A percentile compares a stretch with the other conserved stretches of the same genome.
Evolutionary conservation across 2,329 filamentous ascomycete species (phyloP).

Genomic region (Monilinia fructigena): DNA sequence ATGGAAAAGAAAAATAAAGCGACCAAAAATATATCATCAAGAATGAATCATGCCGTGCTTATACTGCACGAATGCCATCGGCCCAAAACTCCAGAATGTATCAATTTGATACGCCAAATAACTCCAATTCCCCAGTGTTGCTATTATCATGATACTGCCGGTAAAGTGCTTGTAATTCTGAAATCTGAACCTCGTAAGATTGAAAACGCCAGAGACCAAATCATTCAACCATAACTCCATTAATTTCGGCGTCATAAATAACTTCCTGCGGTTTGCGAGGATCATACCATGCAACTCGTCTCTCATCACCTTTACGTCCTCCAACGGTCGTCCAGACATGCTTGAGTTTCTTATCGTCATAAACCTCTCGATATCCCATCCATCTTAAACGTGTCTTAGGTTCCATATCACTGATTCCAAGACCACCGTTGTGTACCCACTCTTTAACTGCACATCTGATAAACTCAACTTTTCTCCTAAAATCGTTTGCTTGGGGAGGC

Average conservation of each 20-base stretch:
- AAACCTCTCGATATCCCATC: slow-evolving; percentile 57
- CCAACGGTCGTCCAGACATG: slow-evolving; percentile 69
- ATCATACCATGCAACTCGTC: slow-evolving; percentile 41
- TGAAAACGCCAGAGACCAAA: slow-evolving; percentile 8
- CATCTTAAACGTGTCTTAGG: slow-evolving; percentile 54
- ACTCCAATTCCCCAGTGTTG: not conserved
- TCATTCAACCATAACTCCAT: slow-evolving; percentile 24
- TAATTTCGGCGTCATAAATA: slow-evolving; percentile 36
- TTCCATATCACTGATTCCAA: slow-evolving; percentile 65
- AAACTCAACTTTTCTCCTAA: slow-evolving; percentile 73
- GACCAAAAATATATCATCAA: slow-evolving; percentile 5
- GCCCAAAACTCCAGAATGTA: slow-evolving; percentile 1
- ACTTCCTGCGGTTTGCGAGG: slow-evolving; percentile 37
- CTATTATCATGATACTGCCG: slow-evolving; percentile 11
- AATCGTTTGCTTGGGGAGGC: slow-evolving; percentile 68
- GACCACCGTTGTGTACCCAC: slow-evolving; percentile 68
- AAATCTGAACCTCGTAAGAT: not conserved
- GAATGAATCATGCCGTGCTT: slow-evolving; percentile 7
- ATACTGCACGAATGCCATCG: slow-evolving; percentile 8
- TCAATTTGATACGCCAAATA: not conserved
- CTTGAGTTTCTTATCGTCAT: slow-evolving; percentile 54
- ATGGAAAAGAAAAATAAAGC: slow-evolving; percentile 4
- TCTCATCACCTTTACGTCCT: slow-evolving; percentile 58
- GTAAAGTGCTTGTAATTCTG: not conserved
- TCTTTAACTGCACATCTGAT: slow-evolving; percentile 66